Conservation (phyloP, 2,329 filamentous ascomycete species). For the Fusarium beomiforme region DNA sequence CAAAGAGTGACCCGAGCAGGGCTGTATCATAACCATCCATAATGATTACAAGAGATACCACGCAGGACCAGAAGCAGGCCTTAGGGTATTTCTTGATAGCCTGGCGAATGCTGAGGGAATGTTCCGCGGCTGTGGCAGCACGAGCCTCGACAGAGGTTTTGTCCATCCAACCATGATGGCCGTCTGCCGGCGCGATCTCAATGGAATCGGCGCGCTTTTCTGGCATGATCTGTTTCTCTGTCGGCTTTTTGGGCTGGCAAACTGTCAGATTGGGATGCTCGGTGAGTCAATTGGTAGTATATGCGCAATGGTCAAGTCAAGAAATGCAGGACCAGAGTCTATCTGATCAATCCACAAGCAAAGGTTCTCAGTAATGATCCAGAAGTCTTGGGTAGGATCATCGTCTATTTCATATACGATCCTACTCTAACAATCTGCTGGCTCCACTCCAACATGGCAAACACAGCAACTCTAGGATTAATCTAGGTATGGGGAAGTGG, state of each 20-base stretch:
- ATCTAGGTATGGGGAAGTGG: not conserved
- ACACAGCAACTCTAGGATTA: not conserved
- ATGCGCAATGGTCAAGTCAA: not conserved
- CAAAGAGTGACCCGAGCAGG: slow-evolving; percentile 44
- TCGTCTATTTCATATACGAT: not conserved
- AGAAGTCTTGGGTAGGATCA: not conserved
- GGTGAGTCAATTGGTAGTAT: too few species aligned
- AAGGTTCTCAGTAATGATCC: not conserved
- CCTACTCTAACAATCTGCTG: not conserved
- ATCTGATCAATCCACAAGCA: not conserved
- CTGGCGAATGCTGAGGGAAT: not conserved
- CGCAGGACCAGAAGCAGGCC: slow-evolving; percentile 46
- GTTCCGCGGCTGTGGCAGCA: not conserved
- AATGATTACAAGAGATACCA: slow-evolving; percentile 47
- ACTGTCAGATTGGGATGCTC: too few species aligned
- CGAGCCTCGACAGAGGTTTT: not conserved
- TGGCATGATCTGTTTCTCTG: not conserved
- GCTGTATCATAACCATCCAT: slow-evolving; percentile 50
- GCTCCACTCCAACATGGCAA: not conserved
- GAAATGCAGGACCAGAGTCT: accelerated
- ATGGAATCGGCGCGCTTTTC: not conserved
- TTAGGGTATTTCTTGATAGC: not conserved
- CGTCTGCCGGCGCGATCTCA: not conserved
- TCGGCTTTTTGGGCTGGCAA: too few species aligned
- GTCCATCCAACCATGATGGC: not conserved